Evolutionary conservation across 345 rosid species (phyloP), one percentile per base, ranked within the genome.

Genomic region (Garcia nutans): DNA sequence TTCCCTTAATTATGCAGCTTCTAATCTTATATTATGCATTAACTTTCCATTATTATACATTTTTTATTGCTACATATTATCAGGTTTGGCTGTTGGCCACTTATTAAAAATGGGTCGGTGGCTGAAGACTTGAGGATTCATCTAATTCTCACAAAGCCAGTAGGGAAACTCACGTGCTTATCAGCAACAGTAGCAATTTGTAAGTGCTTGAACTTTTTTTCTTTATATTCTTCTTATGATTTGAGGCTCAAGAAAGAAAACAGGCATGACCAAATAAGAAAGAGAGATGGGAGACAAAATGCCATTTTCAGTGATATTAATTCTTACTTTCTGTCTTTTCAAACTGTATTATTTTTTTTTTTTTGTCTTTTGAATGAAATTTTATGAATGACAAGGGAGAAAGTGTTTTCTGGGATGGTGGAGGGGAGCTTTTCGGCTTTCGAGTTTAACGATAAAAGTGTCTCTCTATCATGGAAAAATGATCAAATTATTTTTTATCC

Each of bases 81-180:
- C 68, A 76, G 88, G 86, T 79, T 81, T 61, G 82, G 86, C 66
- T 90, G 90, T 86, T 90, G 82, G 87, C 90, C 91, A 90, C 90
- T 88, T 65, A 76, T 17, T 37, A 70, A 45, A 60, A 54, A 50
- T 75, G 79, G 81, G 79, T 68, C 33, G 71, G 77, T 59, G 74
- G 49, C 58, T 17, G 55, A 67, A 31, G 65, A 58, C 57, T 75
- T 74, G 20, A 61, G 49, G 64, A 47, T 37, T 72, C 65, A 52
- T 65, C 68, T 49, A 9, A 44, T 64, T 52, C 79, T 58, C 19
- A 16, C 69, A 65, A 77, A 70, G 67, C 68, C 70, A 66, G 59
- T 68, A 67, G 65, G 52, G 45, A 42, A 77, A 69, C 82, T 72
- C 58, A 47, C 54, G 72, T 74, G 19, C 60, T 66, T 65, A 78